Evolutionary conservation across 768 basidiomycete species (phyloP), one percentile per base, ranked within the genome.

Genomic region (Mycena latifolia): DNA sequence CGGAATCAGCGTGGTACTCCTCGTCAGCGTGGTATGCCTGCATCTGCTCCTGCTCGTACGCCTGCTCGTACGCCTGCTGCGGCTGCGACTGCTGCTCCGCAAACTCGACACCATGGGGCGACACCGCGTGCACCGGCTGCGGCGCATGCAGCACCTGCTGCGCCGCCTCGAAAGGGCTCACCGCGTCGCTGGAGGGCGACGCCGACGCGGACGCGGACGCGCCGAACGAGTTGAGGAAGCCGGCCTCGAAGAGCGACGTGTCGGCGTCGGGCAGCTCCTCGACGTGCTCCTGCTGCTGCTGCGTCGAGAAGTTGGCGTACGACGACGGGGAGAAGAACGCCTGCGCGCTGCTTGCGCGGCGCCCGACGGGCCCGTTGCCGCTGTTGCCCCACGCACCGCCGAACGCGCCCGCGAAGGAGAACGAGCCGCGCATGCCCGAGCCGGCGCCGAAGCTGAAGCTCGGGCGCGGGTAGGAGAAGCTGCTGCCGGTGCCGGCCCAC

Each of bases 251-350:
- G 39, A 88, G 74, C 39, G 79, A 81, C 0, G 82, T 80, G 62
- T 86, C 77, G 12, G 80, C 78, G 24, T 85, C 87, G 0, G 87
- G 87, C 2, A 88, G 80, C 9, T 78, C 72, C 63, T 88, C 86
- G 7, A 77, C 69, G 58, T 87, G 85, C 0, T 43, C 78, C 52
- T 81, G 81, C n/a, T 85, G 74, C 0, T 72, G 35, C 31, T 15
- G 5, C 17, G 22, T 69, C 10, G 71, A 24, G 25, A 70, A 69
- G 55, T 62, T 12, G 10, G 76, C 71, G 48, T 78, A 67, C 0
- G 79, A 78, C 79, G 81, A 81, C 25, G 78, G 76, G 25, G 79
- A 76, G 65, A 75, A 73, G 52, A 75, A 72, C 71, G 74, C 69
- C 3, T 81, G 82, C 0, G 85, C 81, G 59, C 86, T 83, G 69